Conservation (phyloP, 2,329 filamentous ascomycete species). For the Calonectria hawksworthii region DNA sequence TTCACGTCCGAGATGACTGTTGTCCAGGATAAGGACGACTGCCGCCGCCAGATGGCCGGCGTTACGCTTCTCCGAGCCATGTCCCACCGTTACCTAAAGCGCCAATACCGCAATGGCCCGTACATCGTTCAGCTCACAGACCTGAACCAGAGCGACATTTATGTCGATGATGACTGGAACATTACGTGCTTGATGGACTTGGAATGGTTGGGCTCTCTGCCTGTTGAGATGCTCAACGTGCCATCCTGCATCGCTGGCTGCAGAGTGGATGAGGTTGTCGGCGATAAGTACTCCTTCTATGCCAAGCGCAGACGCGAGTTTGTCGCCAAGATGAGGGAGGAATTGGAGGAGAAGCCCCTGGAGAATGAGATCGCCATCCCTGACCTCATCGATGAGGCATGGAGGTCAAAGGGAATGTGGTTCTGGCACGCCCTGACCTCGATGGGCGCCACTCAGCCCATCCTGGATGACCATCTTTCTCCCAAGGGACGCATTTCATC, state of each 20-base stretch:
- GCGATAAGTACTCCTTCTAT: not conserved
- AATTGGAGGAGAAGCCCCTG: not conserved
- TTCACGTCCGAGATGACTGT: not conserved
- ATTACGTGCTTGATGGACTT: slow-evolving; percentile 50
- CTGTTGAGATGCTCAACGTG: slow-evolving; percentile 46
- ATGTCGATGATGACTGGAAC: slow-evolving; percentile 51
- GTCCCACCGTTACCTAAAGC: not conserved
- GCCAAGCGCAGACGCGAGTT: not conserved
- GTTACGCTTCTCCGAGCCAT: slow-evolving; percentile 1
- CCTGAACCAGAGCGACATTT: slow-evolving; percentile 49
- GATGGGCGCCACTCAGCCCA: not conserved
- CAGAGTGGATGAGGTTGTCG: not conserved
- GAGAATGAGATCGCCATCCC: not conserved
- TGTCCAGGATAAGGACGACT: slow-evolving; percentile 1
- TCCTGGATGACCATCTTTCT: not conserved
- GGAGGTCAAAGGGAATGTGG: slow-evolving; percentile 7
- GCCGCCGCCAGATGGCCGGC: not conserved
- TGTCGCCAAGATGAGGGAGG: not conserved
- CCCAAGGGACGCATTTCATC: not conserved
- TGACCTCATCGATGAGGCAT: not conserved
- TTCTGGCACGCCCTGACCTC: not conserved
- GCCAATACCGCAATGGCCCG: slow-evolving; percentile 38
- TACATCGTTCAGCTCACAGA: slow-evolving; percentile 49
- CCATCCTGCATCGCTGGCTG: slow-evolving; percentile 45
- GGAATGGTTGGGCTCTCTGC: slow-evolving; percentile 49